A percentile compares a stretch with the other conserved stretches of the same genome.
phyloP scores from a whole-genome alignment of 768 basidiomycete genomes.

The Amanita jacksonii region DNA sequence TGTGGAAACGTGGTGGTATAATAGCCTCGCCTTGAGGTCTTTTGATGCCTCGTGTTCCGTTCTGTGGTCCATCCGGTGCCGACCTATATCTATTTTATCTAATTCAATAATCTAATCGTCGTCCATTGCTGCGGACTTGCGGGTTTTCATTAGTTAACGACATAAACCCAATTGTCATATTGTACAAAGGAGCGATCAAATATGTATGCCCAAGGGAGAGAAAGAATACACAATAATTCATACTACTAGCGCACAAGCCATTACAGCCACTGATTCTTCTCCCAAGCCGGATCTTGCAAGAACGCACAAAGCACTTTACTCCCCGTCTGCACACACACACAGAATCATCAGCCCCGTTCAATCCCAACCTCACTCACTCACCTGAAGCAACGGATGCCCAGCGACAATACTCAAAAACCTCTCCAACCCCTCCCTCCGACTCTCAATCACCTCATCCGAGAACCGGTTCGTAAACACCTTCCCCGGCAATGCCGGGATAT shows the following conservation, averaged over 20 bases:
- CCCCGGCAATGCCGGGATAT: conserved; percentile 94
- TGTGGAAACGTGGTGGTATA: neutral
- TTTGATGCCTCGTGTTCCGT: too few species aligned
- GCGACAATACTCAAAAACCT: conserved; percentile 94
- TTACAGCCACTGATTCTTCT: conserved; percentile 70
- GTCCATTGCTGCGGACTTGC: too few species aligned
- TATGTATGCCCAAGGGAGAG: neutral
- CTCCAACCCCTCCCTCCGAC: conserved; percentile 85
- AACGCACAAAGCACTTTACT: conserved; percentile 96
- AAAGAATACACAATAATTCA: neutral
- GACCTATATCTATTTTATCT: too few species aligned
- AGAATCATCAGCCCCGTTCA: conserved; percentile 7
- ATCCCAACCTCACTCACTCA: too few species aligned
- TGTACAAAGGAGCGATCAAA: neutral
- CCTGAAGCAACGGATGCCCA: conserved; percentile 94
- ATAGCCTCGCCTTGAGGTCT: too few species aligned
- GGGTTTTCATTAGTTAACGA: too few species aligned
- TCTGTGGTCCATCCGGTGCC: too few species aligned
- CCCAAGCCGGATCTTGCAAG: conserved; percentile 91
- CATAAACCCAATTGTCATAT: too few species aligned
- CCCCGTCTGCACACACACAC: conserved; percentile 61
- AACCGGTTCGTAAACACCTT: conserved; percentile 99
- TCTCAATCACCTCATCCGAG: conserved; percentile 95
- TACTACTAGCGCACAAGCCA: neutral
- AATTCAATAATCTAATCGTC: too few species aligned